Conservation (phyloP, 2,329 filamentous ascomycete genomes). For the Neofusicoccum cordaticola region DNA sequence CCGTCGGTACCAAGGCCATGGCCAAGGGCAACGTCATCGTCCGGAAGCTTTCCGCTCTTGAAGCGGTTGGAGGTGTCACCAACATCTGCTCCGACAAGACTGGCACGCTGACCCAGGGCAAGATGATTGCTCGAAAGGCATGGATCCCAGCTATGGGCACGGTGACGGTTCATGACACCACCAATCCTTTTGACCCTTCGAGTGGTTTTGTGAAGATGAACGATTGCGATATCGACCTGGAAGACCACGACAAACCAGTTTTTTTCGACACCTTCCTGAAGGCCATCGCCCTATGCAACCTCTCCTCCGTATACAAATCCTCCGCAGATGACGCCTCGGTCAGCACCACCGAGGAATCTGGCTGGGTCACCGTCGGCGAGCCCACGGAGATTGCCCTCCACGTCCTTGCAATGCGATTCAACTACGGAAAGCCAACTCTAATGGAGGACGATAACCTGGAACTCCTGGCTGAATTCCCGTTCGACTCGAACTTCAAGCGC, state of each 20-base stretch:
- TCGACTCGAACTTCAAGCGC: constrained; percentile 40
- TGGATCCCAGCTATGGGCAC: constrained; percentile 36
- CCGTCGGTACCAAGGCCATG: constrained; percentile 42
- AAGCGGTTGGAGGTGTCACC: constrained; percentile 42
- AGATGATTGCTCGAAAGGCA: constrained; percentile 39
- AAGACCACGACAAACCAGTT: constrained; percentile 25
- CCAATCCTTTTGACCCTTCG: constrained; percentile 33
- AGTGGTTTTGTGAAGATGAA: constrained; percentile 34
- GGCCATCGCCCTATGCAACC: constrained; percentile 40
- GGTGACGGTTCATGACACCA: constrained; percentile 33
- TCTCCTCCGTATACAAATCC: constrained; percentile 31
- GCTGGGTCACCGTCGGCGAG: constrained; percentile 9
- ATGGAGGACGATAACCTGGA: constrained; percentile 28
- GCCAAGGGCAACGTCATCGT: constrained; percentile 41
- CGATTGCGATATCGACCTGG: constrained; percentile 26
- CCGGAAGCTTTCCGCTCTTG: constrained; percentile 38
- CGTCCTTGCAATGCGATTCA: constrained; percentile 39
- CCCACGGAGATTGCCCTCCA: constrained; percentile 39
- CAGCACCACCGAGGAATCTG: neutral
- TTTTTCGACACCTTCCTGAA: constrained; percentile 31
- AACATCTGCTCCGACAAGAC: constrained; percentile 37
- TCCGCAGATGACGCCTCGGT: constrained; percentile 4
- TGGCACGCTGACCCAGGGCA: constrained; percentile 39
- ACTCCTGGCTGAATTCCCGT: constrained; percentile 38
- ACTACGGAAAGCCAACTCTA: constrained; percentile 32